phyloP scores from a whole-genome alignment of 2,329 filamentous ascomycete genomes.

The Pseudogymnoascus sp. region DNA sequence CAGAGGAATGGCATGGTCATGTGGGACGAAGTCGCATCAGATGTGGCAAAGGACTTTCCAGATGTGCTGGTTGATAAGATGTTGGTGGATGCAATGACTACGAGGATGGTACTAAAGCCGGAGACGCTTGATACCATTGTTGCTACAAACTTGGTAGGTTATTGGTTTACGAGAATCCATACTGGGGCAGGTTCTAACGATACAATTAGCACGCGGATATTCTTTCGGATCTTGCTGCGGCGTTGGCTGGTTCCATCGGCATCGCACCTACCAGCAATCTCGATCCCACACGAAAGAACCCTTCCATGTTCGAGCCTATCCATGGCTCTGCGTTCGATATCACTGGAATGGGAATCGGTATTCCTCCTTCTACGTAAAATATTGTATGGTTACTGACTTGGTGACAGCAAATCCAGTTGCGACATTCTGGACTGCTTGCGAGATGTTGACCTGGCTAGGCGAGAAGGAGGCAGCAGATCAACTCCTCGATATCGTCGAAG shows the following conservation, averaged over 20 bases:
- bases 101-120: constrained; percentile 53
- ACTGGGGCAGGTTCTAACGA: background rate
- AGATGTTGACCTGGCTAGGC: constrained; percentile 54
- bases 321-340: constrained; percentile 43
- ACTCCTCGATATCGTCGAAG: constrained; percentile 48
- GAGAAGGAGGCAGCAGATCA: constrained; percentile 44
- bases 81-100: constrained; percentile 50
- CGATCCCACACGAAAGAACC: constrained; percentile 50
- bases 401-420: constrained; percentile 52
- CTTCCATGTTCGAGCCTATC: constrained; percentile 58
- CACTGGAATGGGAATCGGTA: constrained; percentile 14
- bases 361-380: background rate
- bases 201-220: constrained; percentile 52
- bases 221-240: constrained; percentile 64
- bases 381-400: constrained; percentile 35
- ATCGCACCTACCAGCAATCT: constrained; percentile 66
- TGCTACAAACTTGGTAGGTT: constrained; percentile 44
- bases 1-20: constrained; percentile 63
- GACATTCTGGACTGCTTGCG: constrained; percentile 52
- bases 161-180: background rate
- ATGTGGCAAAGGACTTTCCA: constrained; percentile 51
- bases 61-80: constrained; percentile 58
- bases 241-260: constrained; percentile 63
- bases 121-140: constrained; percentile 56
- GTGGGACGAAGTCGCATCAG: constrained; percentile 56